Evolutionary conservation across 1,284 basidiomycete genomes (phyloP), one percentile per base, ranked within the genome.

Genomic region (Pseudomicrostroma phylloplanum): DNA sequence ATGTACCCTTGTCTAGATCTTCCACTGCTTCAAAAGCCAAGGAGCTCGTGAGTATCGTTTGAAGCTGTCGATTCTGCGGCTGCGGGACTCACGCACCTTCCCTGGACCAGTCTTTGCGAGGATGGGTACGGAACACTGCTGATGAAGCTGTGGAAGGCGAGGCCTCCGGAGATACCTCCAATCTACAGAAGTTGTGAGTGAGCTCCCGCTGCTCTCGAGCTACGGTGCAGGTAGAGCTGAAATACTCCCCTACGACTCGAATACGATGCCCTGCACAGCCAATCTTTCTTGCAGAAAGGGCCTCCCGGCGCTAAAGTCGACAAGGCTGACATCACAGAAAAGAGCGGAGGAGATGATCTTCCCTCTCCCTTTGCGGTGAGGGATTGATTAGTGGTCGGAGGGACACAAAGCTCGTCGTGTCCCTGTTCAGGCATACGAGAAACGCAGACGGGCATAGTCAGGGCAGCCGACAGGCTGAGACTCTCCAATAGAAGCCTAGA

Each of bases 111-210:
- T n/a, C 46, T n/a, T 11, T 48, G 17, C 46, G 46, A 48, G 46
- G 46, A n/a, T 48, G 46, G 46, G 46, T 48, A 7, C 46, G 46
- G 17, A 48, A 48, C 46, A n/a, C n/a, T 23, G 46, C 17, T 6
- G 46, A 48, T 23, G 46, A 48, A 23, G 17, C 46, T 7, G 46
- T 48, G 7, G 46, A 48, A 23, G 46, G 46, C 23, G n/a, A 48
- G 12, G 46, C 46, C 46, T 48, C 46, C 7, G 46, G 46, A 12
- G 46, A 48, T n/a, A 11, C 46, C n/a, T n/a, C n/a, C 46, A 48
- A 12, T 48, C 46, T 48, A n/a, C n/a, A 48, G 46, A 48, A 48
- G 46, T 48, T 48, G 46, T 48, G 46, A 48, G 46, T 48, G 17
- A n/a, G 17, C 46, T n/a, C n/a, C 6, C 12, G 17, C 12, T 6